Percentiles rank a stretch among this genome's conserved stretches.
Evolutionary conservation across 2,329 filamentous ascomycete genomes (phyloP).

Genomic region (Metarhizium album): DNA sequence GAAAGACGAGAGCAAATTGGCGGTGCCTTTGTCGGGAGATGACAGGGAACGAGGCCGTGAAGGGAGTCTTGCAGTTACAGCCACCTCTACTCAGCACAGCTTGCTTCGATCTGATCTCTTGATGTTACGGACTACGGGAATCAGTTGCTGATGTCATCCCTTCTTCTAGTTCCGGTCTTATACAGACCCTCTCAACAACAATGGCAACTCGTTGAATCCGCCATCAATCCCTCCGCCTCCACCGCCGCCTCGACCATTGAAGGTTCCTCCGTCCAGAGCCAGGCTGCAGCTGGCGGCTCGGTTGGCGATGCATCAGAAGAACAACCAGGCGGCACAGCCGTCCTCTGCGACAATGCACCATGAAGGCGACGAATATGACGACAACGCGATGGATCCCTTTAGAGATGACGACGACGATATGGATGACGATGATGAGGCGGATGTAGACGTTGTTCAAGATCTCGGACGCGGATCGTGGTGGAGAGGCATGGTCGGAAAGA

Average conservation of each 20-base stretch:
- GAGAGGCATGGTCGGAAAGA: conserved; percentile 28
- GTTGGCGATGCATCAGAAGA: conserved; percentile 64
- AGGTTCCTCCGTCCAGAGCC: conserved; percentile 76
- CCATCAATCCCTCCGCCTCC: conserved; percentile 49
- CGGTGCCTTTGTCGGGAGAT: background rate
- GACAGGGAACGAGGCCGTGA: background rate
- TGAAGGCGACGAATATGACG: conserved; percentile 28
- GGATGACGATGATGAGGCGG: conserved; percentile 41
- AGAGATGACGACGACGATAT: conserved; percentile 43
- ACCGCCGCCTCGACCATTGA: conserved; percentile 67
- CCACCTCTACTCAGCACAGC: conserved; percentile 9
- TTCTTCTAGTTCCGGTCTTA: conserved; percentile 45
- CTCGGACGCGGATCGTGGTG: conserved; percentile 35
- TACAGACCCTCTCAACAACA: conserved; percentile 42
- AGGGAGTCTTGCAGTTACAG: conserved; percentile 1
- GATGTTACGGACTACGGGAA: conserved; percentile 12
- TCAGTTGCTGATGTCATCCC: conserved; percentile 5
- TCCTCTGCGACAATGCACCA: conserved; percentile 30
- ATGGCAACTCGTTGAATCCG: conserved; percentile 37
- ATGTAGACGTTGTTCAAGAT: conserved; percentile 29
- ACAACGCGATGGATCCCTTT: conserved; percentile 30
- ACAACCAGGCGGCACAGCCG: conserved; percentile 36
- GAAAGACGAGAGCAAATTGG: background rate
- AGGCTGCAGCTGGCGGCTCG: conserved; percentile 84
- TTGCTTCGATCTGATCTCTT: conserved; percentile 1